These are phyloP conservation scores for Aureobasidium melanogenum DNA, from an alignment of 2,329 filamentous ascomycete genomes.

Conservation along the genomic window DNA sequence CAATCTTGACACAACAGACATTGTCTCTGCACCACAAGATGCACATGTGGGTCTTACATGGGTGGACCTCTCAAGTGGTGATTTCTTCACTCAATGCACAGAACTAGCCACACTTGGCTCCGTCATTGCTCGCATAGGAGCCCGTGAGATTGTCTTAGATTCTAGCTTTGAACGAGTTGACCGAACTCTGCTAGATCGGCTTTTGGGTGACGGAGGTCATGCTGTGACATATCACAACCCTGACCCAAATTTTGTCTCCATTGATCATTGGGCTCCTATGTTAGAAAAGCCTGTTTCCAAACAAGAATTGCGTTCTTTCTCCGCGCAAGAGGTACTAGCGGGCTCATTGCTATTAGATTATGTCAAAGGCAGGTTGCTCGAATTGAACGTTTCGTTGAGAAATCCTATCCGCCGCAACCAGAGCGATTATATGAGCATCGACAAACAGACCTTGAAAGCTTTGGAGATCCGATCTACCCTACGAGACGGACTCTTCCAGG, in stretches of 20 bases:
- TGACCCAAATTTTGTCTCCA: slow-evolving; percentile 22
- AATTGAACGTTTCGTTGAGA: slow-evolving; percentile 71
- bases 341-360: slow-evolving; percentile 79
- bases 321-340: slow-evolving; percentile 60
- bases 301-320: slow-evolving; percentile 43
- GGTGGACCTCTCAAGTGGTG: slow-evolving; percentile 90
- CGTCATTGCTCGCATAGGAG: slow-evolving; percentile 70
- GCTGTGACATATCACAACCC: slow-evolving; percentile 60
- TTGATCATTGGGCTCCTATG: slow-evolving; percentile 64
- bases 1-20: slow-evolving; percentile 19
- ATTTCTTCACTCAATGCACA: slow-evolving; percentile 78
- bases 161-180: slow-evolving; percentile 40
- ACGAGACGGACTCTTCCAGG: slow-evolving; percentile 66
- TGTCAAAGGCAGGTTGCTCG: slow-evolving; percentile 68
- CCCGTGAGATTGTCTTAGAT: slow-evolving; percentile 76
- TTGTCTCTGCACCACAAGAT: slow-evolving; percentile 3
- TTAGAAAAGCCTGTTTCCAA: slow-evolving; percentile 62
- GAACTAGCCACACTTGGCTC: slow-evolving; percentile 66
- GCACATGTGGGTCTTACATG: slow-evolving; percentile 69
- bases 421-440: slow-evolving; percentile 77
- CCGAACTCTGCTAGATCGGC: slow-evolving; percentile 18
- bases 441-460: slow-evolving; percentile 82
- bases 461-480: slow-evolving; percentile 85
- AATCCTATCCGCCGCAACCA: slow-evolving; percentile 66
- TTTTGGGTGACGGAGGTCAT: slow-evolving; percentile 42